Conservation (phyloP, 257 asterid species). For the Fraxinus quadrangulata region DNA sequence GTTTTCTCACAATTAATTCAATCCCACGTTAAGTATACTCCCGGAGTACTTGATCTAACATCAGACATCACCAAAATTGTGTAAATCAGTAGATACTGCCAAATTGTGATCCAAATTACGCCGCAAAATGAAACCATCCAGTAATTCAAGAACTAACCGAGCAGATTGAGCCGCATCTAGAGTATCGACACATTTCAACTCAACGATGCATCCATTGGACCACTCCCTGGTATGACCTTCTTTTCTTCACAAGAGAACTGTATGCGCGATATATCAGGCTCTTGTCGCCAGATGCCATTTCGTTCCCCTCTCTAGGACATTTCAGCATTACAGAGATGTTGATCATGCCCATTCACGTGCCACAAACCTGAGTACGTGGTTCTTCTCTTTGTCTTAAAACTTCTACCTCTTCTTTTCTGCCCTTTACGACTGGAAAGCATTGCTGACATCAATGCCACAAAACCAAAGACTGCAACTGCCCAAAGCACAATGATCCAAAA, state of each 20-base stretch:
- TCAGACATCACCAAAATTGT: constrained; percentile 15
- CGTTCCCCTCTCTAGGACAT: constrained; percentile 12
- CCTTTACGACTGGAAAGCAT: constrained; percentile 59
- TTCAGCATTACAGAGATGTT: constrained; percentile 47
- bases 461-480: constrained; percentile 61
- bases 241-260: not conserved
- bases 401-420: constrained; percentile 57
- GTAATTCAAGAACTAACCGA: not conserved
- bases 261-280: constrained; percentile 16
- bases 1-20: constrained; percentile 8
- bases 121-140: not conserved
- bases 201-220: not conserved
- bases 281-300: not conserved
- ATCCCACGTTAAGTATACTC: constrained; percentile 4
- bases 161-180: not conserved
- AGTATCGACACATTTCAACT: not conserved
- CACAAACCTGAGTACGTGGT: constrained; percentile 44
- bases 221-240: not conserved
- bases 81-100: not conserved
- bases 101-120: not conserved
- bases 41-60: constrained; percentile 10
- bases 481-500: constrained; percentile 69
- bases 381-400: constrained; percentile 53
- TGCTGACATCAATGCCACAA: constrained; percentile 49
- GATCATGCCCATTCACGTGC: constrained; percentile 40